phyloP scores from a whole-genome alignment of 345 rosid genomes.

The Excoecaria cochinchinensis region DNA sequence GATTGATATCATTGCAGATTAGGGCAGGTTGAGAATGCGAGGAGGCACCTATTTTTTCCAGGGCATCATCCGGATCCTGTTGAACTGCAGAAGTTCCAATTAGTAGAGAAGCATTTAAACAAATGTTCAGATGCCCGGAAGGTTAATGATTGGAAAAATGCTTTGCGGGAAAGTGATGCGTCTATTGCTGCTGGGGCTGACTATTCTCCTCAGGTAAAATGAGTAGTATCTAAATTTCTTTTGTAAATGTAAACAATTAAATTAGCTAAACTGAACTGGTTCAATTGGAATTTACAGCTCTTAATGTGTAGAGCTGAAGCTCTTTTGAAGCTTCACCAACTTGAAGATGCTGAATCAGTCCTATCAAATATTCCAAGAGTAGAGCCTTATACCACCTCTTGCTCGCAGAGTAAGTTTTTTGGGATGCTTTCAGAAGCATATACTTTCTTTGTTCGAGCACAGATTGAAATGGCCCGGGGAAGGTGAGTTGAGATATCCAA shows the following conservation, averaged over 20 bases:
- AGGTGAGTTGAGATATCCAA: slow-evolving; percentile 55
- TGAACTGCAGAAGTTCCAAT: slow-evolving; percentile 60
- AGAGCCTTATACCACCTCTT: slow-evolving; percentile 42
- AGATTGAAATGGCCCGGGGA: slow-evolving; percentile 88
- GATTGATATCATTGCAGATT: slow-evolving; percentile 54
- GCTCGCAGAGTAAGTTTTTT: slow-evolving; percentile 49
- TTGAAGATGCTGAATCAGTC: slow-evolving; percentile 71
- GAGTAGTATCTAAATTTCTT: background rate
- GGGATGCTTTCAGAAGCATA: slow-evolving; percentile 88
- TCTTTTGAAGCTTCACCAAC: slow-evolving; percentile 68
- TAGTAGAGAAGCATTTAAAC: slow-evolving; percentile 63
- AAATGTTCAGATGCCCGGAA: slow-evolving; percentile 75
- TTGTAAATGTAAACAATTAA: background rate
- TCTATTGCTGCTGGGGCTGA: slow-evolving; percentile 87
- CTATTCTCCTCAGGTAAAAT: slow-evolving; percentile 71
- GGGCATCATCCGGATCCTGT: slow-evolving; percentile 58
- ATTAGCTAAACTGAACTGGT: slow-evolving; percentile 29
- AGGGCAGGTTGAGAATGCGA: slow-evolving; percentile 79
- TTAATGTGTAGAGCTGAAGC: slow-evolving; percentile 97
- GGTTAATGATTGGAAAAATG: slow-evolving; percentile 69
- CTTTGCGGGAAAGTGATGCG: slow-evolving; percentile 61
- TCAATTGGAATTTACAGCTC: slow-evolving; percentile 70
- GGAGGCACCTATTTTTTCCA: slow-evolving; percentile 50
- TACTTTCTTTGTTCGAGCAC: slow-evolving; percentile 63
- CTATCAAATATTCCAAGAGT: slow-evolving; percentile 46